Conservation (phyloP, 345 rosid species). For the Eucalyptus coolabah region DNA sequence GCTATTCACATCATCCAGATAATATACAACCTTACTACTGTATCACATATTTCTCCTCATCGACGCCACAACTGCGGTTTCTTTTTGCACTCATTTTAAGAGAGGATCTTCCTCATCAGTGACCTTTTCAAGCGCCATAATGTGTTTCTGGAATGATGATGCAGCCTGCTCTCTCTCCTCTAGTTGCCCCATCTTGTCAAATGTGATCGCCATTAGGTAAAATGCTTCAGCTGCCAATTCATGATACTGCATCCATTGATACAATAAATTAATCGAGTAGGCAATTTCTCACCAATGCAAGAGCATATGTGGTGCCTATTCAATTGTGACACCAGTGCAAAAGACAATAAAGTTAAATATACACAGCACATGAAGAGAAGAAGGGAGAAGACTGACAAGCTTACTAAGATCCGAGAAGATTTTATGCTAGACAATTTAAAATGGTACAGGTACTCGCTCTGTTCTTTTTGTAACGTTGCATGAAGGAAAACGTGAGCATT, state of each 20-base stretch:
- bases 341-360: background rate
- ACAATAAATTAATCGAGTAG: background rate
- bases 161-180: constrained; percentile 84
- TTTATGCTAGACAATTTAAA: background rate
- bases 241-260: constrained; percentile 53
- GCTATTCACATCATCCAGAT: background rate
- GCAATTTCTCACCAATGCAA: background rate
- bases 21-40: background rate
- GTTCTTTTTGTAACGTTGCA: background rate
- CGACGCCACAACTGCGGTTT: background rate
- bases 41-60: background rate
- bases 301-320: background rate
- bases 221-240: constrained; percentile 87
- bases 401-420: background rate
- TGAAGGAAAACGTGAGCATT: background rate
- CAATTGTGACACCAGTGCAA: background rate
- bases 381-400: background rate
- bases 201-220: constrained; percentile 65
- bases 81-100: background rate
- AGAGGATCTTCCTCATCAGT: constrained; percentile 25
- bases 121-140: constrained; percentile 62
- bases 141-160: constrained; percentile 65
- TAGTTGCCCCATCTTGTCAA: constrained; percentile 43
- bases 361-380: background rate
- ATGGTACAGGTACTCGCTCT: background rate